Percentiles rank a stretch among this genome's conserved stretches.
Evolutionary conservation across 1,284 basidiomycete genomes (phyloP).

Genomic region (Naganishia sp.): DNA sequence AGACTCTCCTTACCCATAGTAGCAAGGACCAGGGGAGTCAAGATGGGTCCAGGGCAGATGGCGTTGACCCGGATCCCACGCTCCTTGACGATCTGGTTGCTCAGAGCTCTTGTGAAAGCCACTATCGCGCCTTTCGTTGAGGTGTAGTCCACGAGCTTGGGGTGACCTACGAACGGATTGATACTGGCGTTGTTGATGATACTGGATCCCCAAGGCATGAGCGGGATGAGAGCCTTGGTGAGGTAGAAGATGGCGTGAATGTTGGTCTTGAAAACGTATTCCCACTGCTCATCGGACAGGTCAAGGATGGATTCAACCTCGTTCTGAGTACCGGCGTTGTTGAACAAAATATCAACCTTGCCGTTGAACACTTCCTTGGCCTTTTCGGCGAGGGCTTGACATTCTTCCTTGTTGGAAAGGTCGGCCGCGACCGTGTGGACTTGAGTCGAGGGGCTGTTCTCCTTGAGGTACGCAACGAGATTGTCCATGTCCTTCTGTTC

Average conservation of each 20-base stretch:
- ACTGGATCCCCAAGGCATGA: constrained; percentile 54
- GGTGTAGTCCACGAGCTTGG: constrained; percentile 61
- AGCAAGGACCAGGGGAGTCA: constrained; percentile 60
- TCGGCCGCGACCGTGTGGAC: constrained; percentile 56
- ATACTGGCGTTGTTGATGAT: constrained; percentile 61
- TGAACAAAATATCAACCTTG: constrained; percentile 59
- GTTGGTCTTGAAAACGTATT: constrained; percentile 59
- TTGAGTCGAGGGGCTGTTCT: constrained; percentile 56
- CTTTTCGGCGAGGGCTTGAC: constrained; percentile 56
- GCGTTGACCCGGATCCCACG: constrained; percentile 60
- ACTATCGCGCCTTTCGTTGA: constrained; percentile 63
- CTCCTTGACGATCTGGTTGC: constrained; percentile 60
- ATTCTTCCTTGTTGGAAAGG: constrained; percentile 56
- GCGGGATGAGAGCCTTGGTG: constrained; percentile 55
- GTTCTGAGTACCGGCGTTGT: constrained; percentile 62
- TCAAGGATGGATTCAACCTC: constrained; percentile 57
- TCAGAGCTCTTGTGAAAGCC: constrained; percentile 34
- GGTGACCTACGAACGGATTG: constrained; percentile 60
- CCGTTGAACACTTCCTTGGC: constrained; percentile 55
- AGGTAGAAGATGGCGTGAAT: constrained; percentile 62
- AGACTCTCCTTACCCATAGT: constrained; percentile 59
- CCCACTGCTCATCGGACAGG: constrained; percentile 59
- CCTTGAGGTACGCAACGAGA: constrained; percentile 53
- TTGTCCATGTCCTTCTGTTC: constrained; percentile 59
- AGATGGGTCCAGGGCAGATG: constrained; percentile 52